These are phyloP conservation scores for Colletotrichum tanaceti DNA, from an alignment of 2,329 filamentous ascomycete genomes.

Conservation along the genomic window DNA sequence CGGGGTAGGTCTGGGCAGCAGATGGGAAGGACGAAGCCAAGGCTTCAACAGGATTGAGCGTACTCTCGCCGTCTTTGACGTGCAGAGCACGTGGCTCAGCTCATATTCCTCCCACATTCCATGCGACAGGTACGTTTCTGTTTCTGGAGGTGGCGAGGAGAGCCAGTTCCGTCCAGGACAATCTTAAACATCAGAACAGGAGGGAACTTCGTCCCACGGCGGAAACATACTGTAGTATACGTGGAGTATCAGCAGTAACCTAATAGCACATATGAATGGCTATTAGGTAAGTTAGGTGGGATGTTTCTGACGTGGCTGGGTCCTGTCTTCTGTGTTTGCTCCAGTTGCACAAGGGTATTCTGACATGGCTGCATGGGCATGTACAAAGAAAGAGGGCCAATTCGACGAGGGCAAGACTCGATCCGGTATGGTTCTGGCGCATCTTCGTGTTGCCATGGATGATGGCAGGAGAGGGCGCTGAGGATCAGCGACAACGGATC, in stretches of 20 bases:
- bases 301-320: background rate
- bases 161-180: background rate
- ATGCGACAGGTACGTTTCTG: background rate
- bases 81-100: background rate
- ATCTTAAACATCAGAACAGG: background rate
- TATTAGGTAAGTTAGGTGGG: background rate
- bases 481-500: constrained; percentile 17
- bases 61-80: background rate
- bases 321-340: too few species aligned
- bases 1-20: background rate
- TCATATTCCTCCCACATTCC: background rate
- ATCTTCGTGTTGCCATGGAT: too few species aligned
- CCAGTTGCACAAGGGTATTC: background rate
- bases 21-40: background rate
- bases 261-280: background rate
- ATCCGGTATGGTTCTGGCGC: too few species aligned
- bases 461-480: constrained; percentile 4
- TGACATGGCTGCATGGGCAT: too few species aligned
- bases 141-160: background rate
- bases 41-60: background rate
- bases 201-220: background rate
- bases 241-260: too few species aligned
- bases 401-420: too few species aligned
- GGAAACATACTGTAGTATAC: too few species aligned
- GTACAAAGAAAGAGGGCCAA: too few species aligned